Percentiles rank a stretch among this genome's conserved stretches.
Conservation (phyloP, 192 early-diverging fungal species). For the Backusella morwellensis region DNA sequence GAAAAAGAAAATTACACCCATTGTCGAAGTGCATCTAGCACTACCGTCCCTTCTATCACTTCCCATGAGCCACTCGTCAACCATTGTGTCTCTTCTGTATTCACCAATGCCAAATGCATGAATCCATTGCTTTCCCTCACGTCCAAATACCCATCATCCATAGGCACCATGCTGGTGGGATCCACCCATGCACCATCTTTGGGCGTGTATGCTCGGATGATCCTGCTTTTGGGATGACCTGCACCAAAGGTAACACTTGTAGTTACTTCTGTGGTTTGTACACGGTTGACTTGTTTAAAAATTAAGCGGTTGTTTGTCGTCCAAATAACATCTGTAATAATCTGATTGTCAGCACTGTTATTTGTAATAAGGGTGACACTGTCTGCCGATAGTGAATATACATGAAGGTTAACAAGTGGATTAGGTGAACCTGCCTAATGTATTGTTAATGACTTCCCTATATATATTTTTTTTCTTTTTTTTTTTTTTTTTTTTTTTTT, state of each 20-base stretch:
- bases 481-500: no score
- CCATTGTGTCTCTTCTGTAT: conserved; percentile 26
- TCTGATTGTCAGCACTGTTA: conserved; percentile 63
- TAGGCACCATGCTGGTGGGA: conserved; percentile 41
- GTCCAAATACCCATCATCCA: conserved; percentile 52
- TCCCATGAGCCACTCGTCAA: conserved; percentile 71
- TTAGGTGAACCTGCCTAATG: conserved; percentile 70
- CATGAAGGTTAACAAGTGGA: conserved; percentile 70
- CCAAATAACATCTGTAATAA: conserved; percentile 85
- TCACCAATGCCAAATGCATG: conserved; percentile 67
- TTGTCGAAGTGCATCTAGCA: conserved; percentile 34
- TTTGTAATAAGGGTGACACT: conserved; percentile 19
- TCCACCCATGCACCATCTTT: conserved; percentile 75
- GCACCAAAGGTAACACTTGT: conserved; percentile 55
- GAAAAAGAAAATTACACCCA: conserved; percentile 42
- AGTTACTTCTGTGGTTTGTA: conserved; percentile 81
- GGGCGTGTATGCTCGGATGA: conserved; percentile 57
- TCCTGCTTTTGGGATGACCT: neutral
- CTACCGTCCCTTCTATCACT: conserved; percentile 46
- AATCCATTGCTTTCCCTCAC: conserved; percentile 58
- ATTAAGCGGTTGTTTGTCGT: conserved; percentile 63
- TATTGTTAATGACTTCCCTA: conserved; percentile 14
- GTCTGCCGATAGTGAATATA: conserved; percentile 43
- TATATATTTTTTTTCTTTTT: neutral
- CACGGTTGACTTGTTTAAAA: conserved; percentile 81